A percentile compares a stretch with the other conserved stretches of the same genome.
Evolutionary conservation across 768 basidiomycete species (phyloP).

Genomic region (Amyloporia xantha): DNA sequence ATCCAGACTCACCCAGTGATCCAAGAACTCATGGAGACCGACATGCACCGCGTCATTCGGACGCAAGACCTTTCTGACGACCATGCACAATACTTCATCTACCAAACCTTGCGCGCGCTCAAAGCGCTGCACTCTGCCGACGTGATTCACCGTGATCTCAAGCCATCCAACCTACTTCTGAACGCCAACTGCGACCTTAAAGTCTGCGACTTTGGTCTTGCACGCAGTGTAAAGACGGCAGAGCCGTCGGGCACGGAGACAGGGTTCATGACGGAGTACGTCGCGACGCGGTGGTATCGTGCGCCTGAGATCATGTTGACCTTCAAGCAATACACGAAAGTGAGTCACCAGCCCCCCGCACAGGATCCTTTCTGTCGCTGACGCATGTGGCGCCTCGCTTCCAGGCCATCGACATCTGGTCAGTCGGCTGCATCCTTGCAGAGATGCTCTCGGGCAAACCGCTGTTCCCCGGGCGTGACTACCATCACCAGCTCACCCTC

Average conservation of each 20-base stretch:
- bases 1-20: constrained; percentile 48
- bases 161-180: constrained; percentile 94
- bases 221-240: constrained; percentile 82
- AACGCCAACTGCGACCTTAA: constrained; percentile 97
- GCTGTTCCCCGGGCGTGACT: constrained; percentile 93
- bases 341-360: constrained; percentile 23
- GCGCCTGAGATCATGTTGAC: constrained; percentile 99
- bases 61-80: constrained; percentile 95
- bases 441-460: constrained; percentile 98
- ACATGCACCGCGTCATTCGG: constrained; percentile 94
- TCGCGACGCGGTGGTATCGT: constrained; percentile 97
- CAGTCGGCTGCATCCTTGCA: constrained; percentile 82
- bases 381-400: constrained; percentile 22
- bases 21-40: constrained; percentile 93
- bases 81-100: constrained; percentile 91
- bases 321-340: constrained; percentile 97
- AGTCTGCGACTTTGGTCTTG: constrained; percentile 92
- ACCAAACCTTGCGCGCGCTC: constrained; percentile 89
- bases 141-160: constrained; percentile 94
- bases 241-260: constrained; percentile 67
- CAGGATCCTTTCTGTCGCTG: constrained; percentile 22
- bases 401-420: constrained; percentile 85
- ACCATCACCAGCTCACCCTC: constrained; percentile 92
- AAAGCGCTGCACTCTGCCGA: constrained; percentile 96
- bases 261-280: constrained; percentile 92